Evolutionary conservation across 2,329 filamentous ascomycete genomes (phyloP), one percentile per base, ranked within the genome.

Genomic region (Aspergillus awamori): DNA sequence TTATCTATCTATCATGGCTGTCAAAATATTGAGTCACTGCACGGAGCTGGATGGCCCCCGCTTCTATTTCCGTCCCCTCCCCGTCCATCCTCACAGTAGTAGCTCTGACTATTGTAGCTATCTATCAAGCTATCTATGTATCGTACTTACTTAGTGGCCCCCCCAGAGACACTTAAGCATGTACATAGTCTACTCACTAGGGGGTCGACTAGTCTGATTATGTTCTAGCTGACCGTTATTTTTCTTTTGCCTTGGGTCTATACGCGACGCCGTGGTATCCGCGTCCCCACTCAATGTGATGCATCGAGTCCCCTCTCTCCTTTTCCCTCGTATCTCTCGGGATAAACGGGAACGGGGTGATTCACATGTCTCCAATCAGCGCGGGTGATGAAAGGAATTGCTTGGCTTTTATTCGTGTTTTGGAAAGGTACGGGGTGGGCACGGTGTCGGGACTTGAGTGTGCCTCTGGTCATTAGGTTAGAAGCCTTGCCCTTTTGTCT

Each of bases 201-300:
- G 15, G 15, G 22, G 17, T 15, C n/a, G 11, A 38, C 53, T 56
- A 56, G 53, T 56, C 53, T 56, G 7, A 47, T 38, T 56, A n/a
- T 11, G 53, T 48, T 54, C 51, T 54, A 54, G 57, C 51, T 47
- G 57, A 59, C 57, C 57, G 57, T 59, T 59, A 51, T 51, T 51
- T 33, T 49, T 48, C 26, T 36, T 54, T 52, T 52, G 22, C 8
- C 57, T 24, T 47, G 57, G 41, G 41, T 49, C 28, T 38, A 20
- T 36, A 20, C n/a, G 41, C 41, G 41, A 45, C 41, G 41, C 20
- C n/a, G 41, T 45, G 41, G 5, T 38, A 38, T 22, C 39, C 28
- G 20, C 45, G 41, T 41, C 53, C 17, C 33, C 39, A n/a, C 47
- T 7, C 24, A 39, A 38, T 59, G 51, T 54, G 57, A 59, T 59